These are phyloP conservation scores for Fragilariopsis cylindrus DNA, from an alignment of 108 stramenopile species.

Conservation along the genomic window DNA sequence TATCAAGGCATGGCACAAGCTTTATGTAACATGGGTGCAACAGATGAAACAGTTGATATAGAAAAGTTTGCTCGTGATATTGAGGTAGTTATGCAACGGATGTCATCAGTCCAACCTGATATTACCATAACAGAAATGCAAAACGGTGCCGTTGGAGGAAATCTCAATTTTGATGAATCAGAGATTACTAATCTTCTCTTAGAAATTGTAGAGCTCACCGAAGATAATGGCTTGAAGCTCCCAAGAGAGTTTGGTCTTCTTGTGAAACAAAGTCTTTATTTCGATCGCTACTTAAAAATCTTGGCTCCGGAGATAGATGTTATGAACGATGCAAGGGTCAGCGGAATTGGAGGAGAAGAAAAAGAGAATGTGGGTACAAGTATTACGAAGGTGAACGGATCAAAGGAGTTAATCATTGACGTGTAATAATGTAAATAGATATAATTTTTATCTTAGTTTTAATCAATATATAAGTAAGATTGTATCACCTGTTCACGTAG, in stretches of 20 bases:
- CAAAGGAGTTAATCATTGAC: slow-evolving; percentile 37
- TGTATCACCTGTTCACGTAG: too few species aligned
- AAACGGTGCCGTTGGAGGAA: slow-evolving; percentile 52
- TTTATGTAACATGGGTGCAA: slow-evolving; percentile 87
- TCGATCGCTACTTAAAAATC: slow-evolving; percentile 94
- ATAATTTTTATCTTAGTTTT: too few species aligned
- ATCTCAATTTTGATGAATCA: slow-evolving; percentile 74
- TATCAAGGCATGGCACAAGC: slow-evolving; percentile 89
- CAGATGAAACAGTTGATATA: slow-evolving; percentile 86
- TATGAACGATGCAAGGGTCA: slow-evolving; percentile 55
- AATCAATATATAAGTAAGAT: too few species aligned
- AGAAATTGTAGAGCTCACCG: slow-evolving; percentile 89
- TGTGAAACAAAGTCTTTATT: slow-evolving; percentile 96
- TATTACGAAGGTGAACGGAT: slow-evolving; percentile 8
- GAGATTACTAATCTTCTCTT: slow-evolving; percentile 89
- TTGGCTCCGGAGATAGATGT: slow-evolving; percentile 93
- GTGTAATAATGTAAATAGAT: slow-evolving; percentile 17
- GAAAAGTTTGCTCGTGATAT: slow-evolving; percentile 87
- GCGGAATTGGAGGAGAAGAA: slow-evolving; percentile 26
- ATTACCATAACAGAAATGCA: slow-evolving; percentile 56
- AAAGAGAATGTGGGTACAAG: background rate
- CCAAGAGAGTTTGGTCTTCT: slow-evolving; percentile 96
- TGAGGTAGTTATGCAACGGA: slow-evolving; percentile 68
- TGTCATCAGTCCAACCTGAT: slow-evolving; percentile 77
- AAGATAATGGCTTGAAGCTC: slow-evolving; percentile 91